These are phyloP conservation scores for Kodamaea arcana DNA, from an alignment of 1,139 yeast genomes.

Conservation along the genomic window DNA sequence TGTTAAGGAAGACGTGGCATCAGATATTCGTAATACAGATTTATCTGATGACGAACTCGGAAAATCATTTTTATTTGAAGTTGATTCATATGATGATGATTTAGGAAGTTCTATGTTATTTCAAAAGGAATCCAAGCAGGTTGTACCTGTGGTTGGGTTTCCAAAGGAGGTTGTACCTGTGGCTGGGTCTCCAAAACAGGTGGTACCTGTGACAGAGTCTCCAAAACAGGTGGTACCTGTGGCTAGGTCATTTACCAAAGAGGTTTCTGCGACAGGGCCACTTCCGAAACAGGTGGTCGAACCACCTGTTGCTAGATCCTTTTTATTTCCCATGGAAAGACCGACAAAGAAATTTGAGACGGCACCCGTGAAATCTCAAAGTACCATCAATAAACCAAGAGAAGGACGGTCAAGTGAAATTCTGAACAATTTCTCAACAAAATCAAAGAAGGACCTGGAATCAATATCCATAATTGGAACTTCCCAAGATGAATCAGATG, in stretches of 20 bases:
- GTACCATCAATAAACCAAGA: too few relatives aligned
- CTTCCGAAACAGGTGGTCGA: background rate
- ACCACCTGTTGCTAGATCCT: slow-evolving; percentile 5
- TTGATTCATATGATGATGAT: slow-evolving; percentile 1
- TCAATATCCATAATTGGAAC: too few relatives aligned
- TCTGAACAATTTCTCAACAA: slow-evolving; percentile 5
- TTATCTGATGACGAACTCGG: slow-evolving; percentile 2
- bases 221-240: background rate
- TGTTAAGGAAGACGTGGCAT: slow-evolving; percentile 2
- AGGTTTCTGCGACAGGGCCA: background rate
- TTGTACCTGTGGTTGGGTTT: background rate
- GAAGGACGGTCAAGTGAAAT: too few relatives aligned
- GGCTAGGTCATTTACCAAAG: background rate
- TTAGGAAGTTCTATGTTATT: slow-evolving; percentile 6
- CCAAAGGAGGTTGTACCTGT: background rate
- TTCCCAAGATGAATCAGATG: too few relatives aligned
- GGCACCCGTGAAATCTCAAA: too few relatives aligned
- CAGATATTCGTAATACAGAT: too few relatives aligned
- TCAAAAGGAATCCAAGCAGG: background rate
- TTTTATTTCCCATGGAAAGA: slow-evolving; percentile 6
- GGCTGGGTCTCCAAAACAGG: background rate
- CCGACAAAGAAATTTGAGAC: too few relatives aligned
- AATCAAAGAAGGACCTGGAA: background rate
- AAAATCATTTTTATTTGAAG: slow-evolving; percentile 1
- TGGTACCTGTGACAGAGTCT: background rate